Base-by-base conservation (phyloP, 2,329 filamentous ascomycete genomes). In the Xylariaceae sp. region DNA sequence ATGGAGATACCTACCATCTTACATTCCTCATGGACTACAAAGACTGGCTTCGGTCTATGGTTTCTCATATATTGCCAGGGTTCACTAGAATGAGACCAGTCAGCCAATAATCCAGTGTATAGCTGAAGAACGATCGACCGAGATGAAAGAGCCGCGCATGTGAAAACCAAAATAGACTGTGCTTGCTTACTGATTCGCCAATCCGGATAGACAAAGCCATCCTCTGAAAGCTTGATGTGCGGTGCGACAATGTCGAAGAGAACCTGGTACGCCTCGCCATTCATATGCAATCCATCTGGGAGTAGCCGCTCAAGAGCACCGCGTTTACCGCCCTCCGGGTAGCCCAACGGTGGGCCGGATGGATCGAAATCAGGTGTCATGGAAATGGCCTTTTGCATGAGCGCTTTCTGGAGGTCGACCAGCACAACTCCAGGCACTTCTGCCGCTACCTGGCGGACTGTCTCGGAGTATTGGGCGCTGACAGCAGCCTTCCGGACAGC, bases 381-480 rank as follows among this genome's bases (percentile, higher is more conserved):
- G 68, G 68, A 78, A 68, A 70, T 81, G 74, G 70, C 92, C 79
- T 81, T 77, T 51, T 81, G 76, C 84, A 95, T 89, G 63, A 96
- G 79, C 0, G 83, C 83, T 56, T 81, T 80, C 83, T 89, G 95
- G 1, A 97, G 78, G 70, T 97, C 89, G 19, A 95, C 74, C 1
- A 92, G 79, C 0, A 83, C 77, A 2, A 92, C 75, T 2, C 80
- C 87, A 0, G 88, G 74, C 48, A 86, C 77, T 55, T 84, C 79
- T 12, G 83, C 81, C 7, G 87, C 89, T 79, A 96, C 70, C 67
- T 76, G 70, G 74, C 88, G 64, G 76, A 85, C 71, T 71, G 76
- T 63, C 71, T 81, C 64, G 71, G 89, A 68, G 76, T 88, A 75
- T 74, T 79, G 61, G 47, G 81, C 74, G 64, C 72, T 78, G 61